Evolutionary conservation across 176 grass and related monocot species (phyloP).

Genomic region (Poa pratensis): DNA sequence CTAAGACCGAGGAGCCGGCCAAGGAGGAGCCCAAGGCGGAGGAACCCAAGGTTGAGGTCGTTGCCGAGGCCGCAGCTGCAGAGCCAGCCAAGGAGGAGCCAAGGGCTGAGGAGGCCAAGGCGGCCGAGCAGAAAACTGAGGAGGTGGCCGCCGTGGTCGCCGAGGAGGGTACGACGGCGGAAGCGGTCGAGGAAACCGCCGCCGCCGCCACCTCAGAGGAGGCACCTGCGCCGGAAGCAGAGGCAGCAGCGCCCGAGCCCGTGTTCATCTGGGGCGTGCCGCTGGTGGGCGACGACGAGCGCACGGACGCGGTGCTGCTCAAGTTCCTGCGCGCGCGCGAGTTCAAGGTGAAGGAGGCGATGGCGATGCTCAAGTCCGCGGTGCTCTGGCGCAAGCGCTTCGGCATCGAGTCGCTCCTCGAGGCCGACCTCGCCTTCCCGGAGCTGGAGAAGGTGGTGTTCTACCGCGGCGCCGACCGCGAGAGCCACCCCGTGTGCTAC

Average conservation of each 20-base stretch:
- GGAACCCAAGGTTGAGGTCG: conserved; percentile 33
- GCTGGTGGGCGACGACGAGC: conserved; percentile 83
- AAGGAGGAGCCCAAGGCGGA: conserved; percentile 37
- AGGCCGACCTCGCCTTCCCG: conserved; percentile 71
- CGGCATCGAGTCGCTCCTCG: conserved; percentile 71
- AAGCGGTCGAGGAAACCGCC: conserved; percentile 63
- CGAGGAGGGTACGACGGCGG: conserved; percentile 53
- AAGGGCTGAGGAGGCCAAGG: conserved; percentile 37
- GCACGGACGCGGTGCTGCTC: conserved; percentile 79
- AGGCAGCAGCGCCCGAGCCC: conserved; percentile 37
- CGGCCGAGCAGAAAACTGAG: conserved; percentile 12
- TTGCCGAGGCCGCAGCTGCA: neutral
- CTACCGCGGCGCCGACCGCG: conserved; percentile 67
- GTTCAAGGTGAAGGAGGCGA: conserved; percentile 93
- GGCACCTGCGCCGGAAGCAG: conserved; percentile 35
- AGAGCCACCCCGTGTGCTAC: conserved; percentile 94
- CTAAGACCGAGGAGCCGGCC: conserved; percentile 26
- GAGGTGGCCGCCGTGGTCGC: neutral
- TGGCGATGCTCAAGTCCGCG: conserved; percentile 80
- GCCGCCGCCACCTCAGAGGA: conserved; percentile 37
- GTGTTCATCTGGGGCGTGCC: conserved; percentile 90
- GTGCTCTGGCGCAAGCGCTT: conserved; percentile 96
- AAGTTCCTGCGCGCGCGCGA: conserved; percentile 95
- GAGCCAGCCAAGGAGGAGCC: conserved; percentile 44
- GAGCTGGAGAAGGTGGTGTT: conserved; percentile 89